phyloP scores from a whole-genome alignment of 257 asterid genomes.

The Coffea canephora region DNA sequence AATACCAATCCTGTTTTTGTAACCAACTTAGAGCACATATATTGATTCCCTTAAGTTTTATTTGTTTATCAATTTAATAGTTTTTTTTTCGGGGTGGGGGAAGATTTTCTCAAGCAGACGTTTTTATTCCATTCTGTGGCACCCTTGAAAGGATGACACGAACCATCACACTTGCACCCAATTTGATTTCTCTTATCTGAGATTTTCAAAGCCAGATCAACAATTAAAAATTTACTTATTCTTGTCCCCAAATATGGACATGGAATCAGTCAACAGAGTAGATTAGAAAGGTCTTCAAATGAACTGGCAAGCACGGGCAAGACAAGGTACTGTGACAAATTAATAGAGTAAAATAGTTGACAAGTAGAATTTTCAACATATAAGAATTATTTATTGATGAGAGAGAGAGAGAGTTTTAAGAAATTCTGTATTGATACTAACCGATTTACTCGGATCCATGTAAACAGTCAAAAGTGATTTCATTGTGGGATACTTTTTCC shows the following conservation, averaged over 20 bases:
- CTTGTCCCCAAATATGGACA: not conserved
- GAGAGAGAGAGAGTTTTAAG: not conserved
- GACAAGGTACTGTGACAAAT: not conserved
- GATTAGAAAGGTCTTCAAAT: not conserved
- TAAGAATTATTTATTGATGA: not conserved
- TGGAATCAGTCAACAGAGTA: not conserved
- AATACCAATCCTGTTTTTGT: too few relatives aligned
- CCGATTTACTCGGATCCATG: constrained; percentile 89
- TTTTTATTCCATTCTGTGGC: not conserved
- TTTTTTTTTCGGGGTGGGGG: too few relatives aligned
- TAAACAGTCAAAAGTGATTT: constrained; percentile 82
- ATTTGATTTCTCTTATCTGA: not conserved
- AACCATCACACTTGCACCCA: not conserved
- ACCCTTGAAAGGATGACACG: not conserved
- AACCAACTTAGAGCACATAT: not conserved
- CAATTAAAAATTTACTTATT: not conserved
- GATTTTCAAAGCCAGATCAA: not conserved
- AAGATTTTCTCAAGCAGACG: not conserved
- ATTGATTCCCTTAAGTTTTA: not conserved
- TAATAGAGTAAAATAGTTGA: not conserved
- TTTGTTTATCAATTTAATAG: too few relatives aligned
- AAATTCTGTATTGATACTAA: constrained; percentile 35
- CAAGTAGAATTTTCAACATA: not conserved
- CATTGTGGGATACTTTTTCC: constrained; percentile 96
- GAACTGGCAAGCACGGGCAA: not conserved